Base-by-base conservation (phyloP, 2,329 filamentous ascomycete species). In the Fusarium sp. region DNA sequence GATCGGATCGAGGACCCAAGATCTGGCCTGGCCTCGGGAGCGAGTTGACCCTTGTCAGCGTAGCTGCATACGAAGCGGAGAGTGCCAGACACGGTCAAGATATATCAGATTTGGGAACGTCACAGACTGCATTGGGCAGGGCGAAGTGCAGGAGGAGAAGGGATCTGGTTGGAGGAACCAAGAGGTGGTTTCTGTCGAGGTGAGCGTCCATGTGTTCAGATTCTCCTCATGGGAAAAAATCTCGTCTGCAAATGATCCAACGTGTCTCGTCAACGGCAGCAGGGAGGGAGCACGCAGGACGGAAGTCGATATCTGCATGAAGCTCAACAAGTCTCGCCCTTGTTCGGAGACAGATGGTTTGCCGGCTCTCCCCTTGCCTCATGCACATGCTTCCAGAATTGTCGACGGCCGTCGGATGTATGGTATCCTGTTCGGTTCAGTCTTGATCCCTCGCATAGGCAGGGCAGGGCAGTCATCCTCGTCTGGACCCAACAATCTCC, bases 361-460 rank as follows among this genome's bases (percentile, higher is more conserved):
- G 58, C 55, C 57, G 35, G 24, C 33, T 14, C 33, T 71, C 31
- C 71, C 71, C 71, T 73, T 73, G 44, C 71, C 40, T 73, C 31
- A 67, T 71, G 70, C 44, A 67, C 59, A 57, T 42, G 35, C 46
- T 62, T 64, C 65, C 44, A 61, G 46, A 64, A 69, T 27, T 56
- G 60, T 61, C 58, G 35, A 63, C 55, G 33, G 60, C 24, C 36
- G 46, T 27, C 51, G 22, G 46, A 40, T 56, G 20, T 58, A 36
- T 11, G 17, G 44, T 49, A 49, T 49, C 46, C n/a, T 66, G 61
- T 64, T 61, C 60, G 72, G 53, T 42, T 61, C 60, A 74, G 53
- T 42, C 51, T 53, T 61, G 42, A 44, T 70, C 69, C 69, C 72
- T 74, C 69, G 53, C 72, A 35, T 70, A 60, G 55, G 56, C 62